Conservation (phyloP, 2,329 filamentous ascomycete species). For the Neospermospora avenae region DNA sequence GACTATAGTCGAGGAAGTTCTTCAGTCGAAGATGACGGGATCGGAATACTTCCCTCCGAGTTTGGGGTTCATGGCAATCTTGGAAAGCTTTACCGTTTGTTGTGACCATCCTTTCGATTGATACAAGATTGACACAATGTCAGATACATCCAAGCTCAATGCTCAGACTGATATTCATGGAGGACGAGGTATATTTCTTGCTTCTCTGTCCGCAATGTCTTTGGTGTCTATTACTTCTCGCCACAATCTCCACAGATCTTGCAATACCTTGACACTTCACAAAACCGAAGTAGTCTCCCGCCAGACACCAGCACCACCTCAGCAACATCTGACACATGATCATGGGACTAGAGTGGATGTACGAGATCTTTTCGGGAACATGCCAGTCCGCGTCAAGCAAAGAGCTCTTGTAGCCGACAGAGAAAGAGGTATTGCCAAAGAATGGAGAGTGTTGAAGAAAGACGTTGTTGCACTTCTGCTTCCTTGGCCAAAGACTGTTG, state of each 20-base stretch:
- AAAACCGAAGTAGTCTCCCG: conserved; percentile 64
- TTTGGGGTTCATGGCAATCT: conserved; percentile 70
- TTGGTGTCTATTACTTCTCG: conserved; percentile 74
- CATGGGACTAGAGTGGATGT: conserved; percentile 77
- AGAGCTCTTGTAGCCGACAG: conserved; percentile 55
- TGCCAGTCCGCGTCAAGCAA: conserved; percentile 88
- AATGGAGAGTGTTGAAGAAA: conserved; percentile 50
- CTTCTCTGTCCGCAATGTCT: conserved; percentile 72
- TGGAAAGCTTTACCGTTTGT: conserved; percentile 68
- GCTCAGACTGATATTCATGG: conserved; percentile 54
- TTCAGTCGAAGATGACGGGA: conserved; percentile 78
- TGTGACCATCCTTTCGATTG: conserved; percentile 3
- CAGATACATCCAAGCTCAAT: conserved; percentile 77
- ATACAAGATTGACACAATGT: conserved; percentile 20
- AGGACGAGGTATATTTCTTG: conserved; percentile 69
- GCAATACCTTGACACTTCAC: conserved; percentile 67
- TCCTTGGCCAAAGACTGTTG: conserved; percentile 57
- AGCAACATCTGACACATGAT: conserved; percentile 52
- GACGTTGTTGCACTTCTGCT: conserved; percentile 64
- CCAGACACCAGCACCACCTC: conserved; percentile 55
- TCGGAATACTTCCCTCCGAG: conserved; percentile 70
- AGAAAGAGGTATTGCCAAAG: conserved; percentile 48
- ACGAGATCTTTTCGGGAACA: conserved; percentile 79
- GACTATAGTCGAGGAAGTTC: conserved; percentile 77
- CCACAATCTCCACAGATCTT: conserved; percentile 55